Evolutionary conservation across 2,329 filamentous ascomycete genomes (phyloP).

Genomic region (Periconia sp.): DNA sequence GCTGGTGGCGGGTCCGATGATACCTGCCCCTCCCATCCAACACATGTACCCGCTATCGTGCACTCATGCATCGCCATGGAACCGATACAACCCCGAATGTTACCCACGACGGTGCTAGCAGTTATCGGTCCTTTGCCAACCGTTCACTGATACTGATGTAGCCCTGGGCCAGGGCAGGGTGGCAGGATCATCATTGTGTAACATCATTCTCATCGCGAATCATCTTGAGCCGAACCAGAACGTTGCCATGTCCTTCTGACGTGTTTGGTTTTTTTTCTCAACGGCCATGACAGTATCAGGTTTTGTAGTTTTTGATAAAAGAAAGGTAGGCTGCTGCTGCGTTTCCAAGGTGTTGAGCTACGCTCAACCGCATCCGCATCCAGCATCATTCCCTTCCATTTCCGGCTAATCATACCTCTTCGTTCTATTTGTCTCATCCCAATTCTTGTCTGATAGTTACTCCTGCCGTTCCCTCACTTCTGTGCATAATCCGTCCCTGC

Average conservation of each 20-base stretch:
- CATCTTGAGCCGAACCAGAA: conserved; percentile 13
- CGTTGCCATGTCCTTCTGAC: conserved; percentile 11
- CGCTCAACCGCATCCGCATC: conserved; percentile 27
- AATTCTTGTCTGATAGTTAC: neutral
- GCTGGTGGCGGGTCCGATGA: conserved; percentile 14
- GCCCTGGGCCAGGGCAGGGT: conserved; percentile 11
- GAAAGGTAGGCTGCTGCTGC: conserved; percentile 13
- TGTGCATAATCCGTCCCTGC: conserved; percentile 5
- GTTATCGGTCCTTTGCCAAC: neutral
- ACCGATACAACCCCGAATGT: conserved; percentile 37
- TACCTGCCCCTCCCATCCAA: conserved; percentile 14
- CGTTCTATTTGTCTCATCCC: neutral
- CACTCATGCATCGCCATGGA: conserved; percentile 23
- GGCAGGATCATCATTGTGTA: conserved; percentile 24
- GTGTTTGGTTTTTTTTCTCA: neutral
- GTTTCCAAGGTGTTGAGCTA: conserved; percentile 25
- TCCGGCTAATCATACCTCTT: conserved; percentile 7
- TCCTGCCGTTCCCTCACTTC: conserved; percentile 2
- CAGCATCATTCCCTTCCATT: conserved; percentile 17
- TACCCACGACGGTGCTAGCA: conserved; percentile 15
- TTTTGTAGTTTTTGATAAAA: conserved; percentile 24
- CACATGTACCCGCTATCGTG: conserved; percentile 16
- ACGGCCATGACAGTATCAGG: neutral
- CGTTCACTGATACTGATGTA: neutral
- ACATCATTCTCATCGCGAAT: conserved; percentile 19